phyloP scores from a whole-genome alignment of 108 stramenopile genomes.

The Nitzschia sp. region DNA sequence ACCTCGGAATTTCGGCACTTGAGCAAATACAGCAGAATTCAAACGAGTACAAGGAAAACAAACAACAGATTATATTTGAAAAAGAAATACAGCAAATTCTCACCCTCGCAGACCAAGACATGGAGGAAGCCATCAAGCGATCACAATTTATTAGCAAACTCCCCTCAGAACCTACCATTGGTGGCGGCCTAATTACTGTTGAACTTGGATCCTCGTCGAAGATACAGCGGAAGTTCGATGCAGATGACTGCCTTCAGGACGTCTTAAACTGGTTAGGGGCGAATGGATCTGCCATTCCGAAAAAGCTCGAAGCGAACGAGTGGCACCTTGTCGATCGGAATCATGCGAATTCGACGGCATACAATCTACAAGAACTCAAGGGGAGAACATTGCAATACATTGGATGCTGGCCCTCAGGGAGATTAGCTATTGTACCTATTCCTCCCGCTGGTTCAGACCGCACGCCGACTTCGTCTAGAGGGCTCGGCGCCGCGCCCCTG shows the following conservation, averaged over 20 bases:
- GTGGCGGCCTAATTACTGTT: conserved; percentile 46
- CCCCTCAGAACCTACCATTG: conserved; percentile 70
- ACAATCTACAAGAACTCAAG: conserved; percentile 48
- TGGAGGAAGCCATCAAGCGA: conserved; percentile 37
- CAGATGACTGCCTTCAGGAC: conserved; percentile 79
- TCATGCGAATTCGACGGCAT: conserved; percentile 44
- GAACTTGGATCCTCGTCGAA: conserved; percentile 22
- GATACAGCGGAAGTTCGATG: conserved; percentile 70
- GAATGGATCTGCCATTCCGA: conserved; percentile 57
- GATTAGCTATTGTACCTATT: conserved; percentile 65
- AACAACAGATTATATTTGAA: conserved; percentile 36
- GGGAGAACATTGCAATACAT: conserved; percentile 71
- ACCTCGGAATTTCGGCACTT: conserved; percentile 77
- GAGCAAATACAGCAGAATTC: conserved; percentile 58
- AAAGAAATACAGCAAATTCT: conserved; percentile 42
- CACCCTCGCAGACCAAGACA: conserved; percentile 15
- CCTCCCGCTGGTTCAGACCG: conserved; percentile 22
- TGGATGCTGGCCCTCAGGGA: conserved; percentile 82
- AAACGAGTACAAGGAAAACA: conserved; percentile 56
- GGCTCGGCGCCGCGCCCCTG: conserved; percentile 52
- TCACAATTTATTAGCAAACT: conserved; percentile 53
- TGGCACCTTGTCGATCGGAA: conserved; percentile 81
- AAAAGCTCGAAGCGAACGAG: conserved; percentile 60
- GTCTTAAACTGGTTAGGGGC: conserved; percentile 82
- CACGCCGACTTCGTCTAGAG: conserved; percentile 39